A percentile compares a stretch with the other conserved stretches of the same genome.
Conservation (phyloP, 2,329 filamentous ascomycete genomes). For the Ophiostoma novo-ulmi region DNA sequence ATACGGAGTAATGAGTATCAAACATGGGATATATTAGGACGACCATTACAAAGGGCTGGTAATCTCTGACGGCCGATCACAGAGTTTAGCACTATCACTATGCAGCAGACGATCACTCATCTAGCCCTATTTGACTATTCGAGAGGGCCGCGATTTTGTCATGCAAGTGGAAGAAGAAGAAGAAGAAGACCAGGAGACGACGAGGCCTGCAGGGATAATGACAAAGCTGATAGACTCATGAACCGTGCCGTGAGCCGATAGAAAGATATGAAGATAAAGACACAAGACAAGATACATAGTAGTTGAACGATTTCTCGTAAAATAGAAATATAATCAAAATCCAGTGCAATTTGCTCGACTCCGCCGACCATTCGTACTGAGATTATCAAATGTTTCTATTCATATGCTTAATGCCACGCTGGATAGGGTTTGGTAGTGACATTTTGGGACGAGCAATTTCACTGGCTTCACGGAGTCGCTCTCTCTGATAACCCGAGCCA, state of each 20-base stretch:
- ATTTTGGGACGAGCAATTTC: slow-evolving; percentile 3
- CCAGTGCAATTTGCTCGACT: slow-evolving; percentile 11
- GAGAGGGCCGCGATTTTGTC: slow-evolving; percentile 7
- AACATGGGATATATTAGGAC: neutral
- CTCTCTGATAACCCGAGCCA: neutral
- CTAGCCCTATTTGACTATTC: slow-evolving; percentile 1
- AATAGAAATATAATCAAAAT: slow-evolving; percentile 1
- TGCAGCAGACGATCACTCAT: neutral
- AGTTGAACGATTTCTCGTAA: neutral
- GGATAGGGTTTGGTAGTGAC: neutral
- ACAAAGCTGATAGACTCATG: neutral
- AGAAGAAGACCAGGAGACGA: neutral
- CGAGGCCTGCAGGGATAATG: neutral
- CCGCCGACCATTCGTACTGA: neutral
- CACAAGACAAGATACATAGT: neutral
- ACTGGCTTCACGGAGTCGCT: neutral
- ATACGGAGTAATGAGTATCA: neutral
- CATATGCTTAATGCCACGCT: slow-evolving; percentile 8
- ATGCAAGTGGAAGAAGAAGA: neutral
- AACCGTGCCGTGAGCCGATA: slow-evolving; percentile 3
- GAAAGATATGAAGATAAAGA: neutral
- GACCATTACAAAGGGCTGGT: neutral
- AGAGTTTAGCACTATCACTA: neutral
- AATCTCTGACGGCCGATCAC: slow-evolving; percentile 1
- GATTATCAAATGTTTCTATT: neutral